Conservation (phyloP, 768 basidiomycete species). For the Phallus indusiatus region DNA sequence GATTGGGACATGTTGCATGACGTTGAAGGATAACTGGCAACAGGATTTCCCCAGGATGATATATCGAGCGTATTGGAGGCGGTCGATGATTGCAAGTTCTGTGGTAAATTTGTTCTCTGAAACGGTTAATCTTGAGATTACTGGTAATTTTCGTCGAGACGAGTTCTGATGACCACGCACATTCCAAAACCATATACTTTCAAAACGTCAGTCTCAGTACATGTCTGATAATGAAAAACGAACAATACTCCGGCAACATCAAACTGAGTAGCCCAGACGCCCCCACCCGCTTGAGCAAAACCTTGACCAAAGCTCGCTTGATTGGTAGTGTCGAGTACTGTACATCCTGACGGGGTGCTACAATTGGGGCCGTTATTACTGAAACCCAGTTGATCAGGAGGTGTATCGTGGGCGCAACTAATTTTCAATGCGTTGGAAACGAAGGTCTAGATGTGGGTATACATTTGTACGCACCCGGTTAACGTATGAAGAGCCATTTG, state of each 20-base stretch:
- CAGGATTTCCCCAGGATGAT: constrained; percentile 36
- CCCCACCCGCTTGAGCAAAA: constrained; percentile 48
- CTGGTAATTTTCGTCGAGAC: constrained; percentile 44
- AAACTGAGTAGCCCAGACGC: constrained; percentile 62
- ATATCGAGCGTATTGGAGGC: constrained; percentile 27
- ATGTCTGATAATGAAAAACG: constrained; percentile 16
- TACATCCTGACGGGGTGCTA: constrained; percentile 33
- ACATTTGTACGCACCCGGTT: constrained; percentile 17
- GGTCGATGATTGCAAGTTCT: constrained; percentile 22
- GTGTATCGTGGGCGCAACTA: neutral
- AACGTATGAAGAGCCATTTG: constrained; percentile 50
- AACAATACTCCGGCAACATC: constrained; percentile 45
- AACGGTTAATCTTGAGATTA: neutral
- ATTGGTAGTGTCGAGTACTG: constrained; percentile 31
- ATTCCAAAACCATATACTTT: constrained; percentile 27
- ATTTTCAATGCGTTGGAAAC: neutral
- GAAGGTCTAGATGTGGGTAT: neutral
- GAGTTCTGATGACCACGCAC: constrained; percentile 20
- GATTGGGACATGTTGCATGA: constrained; percentile 36
- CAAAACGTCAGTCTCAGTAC: constrained; percentile 7
- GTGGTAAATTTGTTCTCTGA: constrained; percentile 31
- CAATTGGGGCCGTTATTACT: constrained; percentile 18
- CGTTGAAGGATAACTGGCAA: constrained; percentile 30
- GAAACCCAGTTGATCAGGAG: constrained; percentile 1
- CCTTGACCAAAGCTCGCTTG: constrained; percentile 33